Conservation (phyloP, 768 basidiomycete species). For the Basidioascus undulatus region DNA sequence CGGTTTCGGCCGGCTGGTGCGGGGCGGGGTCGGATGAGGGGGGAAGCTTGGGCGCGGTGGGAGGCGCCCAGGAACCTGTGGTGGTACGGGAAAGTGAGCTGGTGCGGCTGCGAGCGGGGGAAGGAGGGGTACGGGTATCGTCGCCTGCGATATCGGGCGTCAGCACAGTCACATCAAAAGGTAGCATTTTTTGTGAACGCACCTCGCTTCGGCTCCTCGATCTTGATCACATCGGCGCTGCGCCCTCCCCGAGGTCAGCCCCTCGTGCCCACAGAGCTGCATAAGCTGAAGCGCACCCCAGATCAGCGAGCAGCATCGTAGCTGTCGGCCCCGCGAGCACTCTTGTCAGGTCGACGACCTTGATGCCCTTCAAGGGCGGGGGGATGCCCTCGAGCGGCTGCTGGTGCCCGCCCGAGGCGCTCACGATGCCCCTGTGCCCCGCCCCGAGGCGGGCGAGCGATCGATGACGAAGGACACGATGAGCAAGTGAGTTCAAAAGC, state of each 20-base stretch:
- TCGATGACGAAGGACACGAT: no score
- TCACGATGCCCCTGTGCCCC: no score
- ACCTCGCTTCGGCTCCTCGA: slow-evolving; percentile 52
- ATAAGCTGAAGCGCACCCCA: slow-evolving; percentile 21
- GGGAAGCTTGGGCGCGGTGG: slow-evolving; percentile 8
- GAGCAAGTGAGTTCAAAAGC: no score
- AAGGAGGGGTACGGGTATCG: slow-evolving; percentile 39
- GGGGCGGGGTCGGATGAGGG: neutral
- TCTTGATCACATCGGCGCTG: slow-evolving; percentile 76
- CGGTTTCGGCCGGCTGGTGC: slow-evolving; percentile 47
- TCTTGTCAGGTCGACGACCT: slow-evolving; percentile 68
- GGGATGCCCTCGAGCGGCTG: no score
- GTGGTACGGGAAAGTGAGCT: no score
- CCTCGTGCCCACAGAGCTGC: neutral
- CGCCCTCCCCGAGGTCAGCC: no score
- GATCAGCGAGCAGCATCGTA: slow-evolving; percentile 76
- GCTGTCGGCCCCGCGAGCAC: slow-evolving; percentile 56
- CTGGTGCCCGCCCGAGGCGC: no score
- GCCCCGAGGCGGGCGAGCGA: no score
- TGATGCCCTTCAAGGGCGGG: slow-evolving; percentile 55
- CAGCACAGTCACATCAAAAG: no score
- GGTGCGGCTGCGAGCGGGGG: neutral
- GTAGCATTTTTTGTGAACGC: no score
- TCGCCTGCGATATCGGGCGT: no score
- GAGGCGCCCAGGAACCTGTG: slow-evolving; percentile 13